Conservation (phyloP, 1,284 basidiomycete genomes). For the Rhodotorula sp. region DNA sequence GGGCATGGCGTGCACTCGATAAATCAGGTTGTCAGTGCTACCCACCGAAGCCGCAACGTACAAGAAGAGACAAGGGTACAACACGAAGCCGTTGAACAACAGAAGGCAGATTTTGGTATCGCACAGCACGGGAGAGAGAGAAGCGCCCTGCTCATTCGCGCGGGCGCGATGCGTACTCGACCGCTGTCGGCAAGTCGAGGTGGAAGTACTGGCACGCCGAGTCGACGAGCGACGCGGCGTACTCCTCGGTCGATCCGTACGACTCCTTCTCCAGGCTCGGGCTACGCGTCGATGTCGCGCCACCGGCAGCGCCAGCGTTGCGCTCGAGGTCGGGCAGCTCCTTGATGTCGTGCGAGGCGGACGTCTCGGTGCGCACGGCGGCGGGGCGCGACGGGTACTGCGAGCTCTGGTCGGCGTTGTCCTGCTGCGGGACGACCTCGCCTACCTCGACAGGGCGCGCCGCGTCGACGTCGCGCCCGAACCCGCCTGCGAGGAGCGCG, state of each 20-base stretch:
- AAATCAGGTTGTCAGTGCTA: too few relatives aligned
- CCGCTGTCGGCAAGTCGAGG: conserved; percentile 71
- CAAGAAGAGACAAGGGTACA: too few relatives aligned
- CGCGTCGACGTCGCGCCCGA: conserved; percentile 60
- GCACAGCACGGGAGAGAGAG: too few relatives aligned
- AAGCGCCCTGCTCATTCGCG: not conserved
- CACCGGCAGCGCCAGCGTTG: not conserved
- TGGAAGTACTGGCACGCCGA: conserved; percentile 68
- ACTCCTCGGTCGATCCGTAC: conserved; percentile 49
- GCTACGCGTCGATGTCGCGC: conserved; percentile 1
- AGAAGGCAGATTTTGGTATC: too few relatives aligned
- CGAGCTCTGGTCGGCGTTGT: conserved; percentile 20
- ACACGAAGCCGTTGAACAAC: too few relatives aligned
- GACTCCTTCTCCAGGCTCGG: conserved; percentile 34
- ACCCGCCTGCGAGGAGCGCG: conserved; percentile 81
- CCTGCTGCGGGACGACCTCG: conserved; percentile 62
- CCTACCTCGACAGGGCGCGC: conserved; percentile 66
- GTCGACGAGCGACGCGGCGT: conserved; percentile 19
- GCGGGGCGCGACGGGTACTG: conserved; percentile 13
- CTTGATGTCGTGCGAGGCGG: conserved; percentile 33
- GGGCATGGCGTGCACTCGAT: too few relatives aligned
- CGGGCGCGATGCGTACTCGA: conserved; percentile 59
- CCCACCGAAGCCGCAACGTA: too few relatives aligned
- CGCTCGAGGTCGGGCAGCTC: conserved; percentile 13
- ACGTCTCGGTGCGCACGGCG: conserved; percentile 9